A percentile compares a stretch with the other conserved stretches of the same genome.
Conservation (phyloP, 257 asterid genomes). For the Nicotiana noctiflora region DNA sequence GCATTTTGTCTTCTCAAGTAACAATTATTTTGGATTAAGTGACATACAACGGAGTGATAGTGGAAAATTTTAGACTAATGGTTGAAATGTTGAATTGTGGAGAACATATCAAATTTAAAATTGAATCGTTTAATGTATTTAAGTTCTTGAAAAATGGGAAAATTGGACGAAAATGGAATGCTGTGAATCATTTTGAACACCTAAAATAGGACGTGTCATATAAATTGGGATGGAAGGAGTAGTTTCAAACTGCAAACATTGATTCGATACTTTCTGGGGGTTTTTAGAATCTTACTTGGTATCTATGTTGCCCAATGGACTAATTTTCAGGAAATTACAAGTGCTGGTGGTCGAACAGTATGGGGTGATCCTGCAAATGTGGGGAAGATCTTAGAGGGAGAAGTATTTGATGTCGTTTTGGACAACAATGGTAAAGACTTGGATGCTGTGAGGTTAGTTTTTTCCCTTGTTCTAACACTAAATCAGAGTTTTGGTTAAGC, state of each 20-base stretch:
- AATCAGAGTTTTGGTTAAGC: not conserved
- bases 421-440: slow-evolving; percentile 97
- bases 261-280: not conserved
- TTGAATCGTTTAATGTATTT: not conserved
- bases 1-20: no score
- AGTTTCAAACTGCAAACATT: not conserved
- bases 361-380: slow-evolving; percentile 83
- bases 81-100: no score
- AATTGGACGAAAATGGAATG: not conserved
- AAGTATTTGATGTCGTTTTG: slow-evolving; percentile 74
- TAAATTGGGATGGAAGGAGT: not conserved
- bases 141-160: not conserved
- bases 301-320: not conserved
- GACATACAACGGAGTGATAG: no score
- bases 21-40: no score
- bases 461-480: not conserved
- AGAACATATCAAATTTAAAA: no score
- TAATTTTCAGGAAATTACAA: slow-evolving; percentile 64
- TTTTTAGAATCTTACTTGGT: not conserved
- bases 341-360: slow-evolving; percentile 78
- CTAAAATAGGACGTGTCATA: not conserved
- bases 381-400: slow-evolving; percentile 67
- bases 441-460: slow-evolving; percentile 65
- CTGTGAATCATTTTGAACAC: not conserved
- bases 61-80: no score